Conservation (phyloP, 2,329 filamentous ascomycete species). For the Helotiales sp. region DNA sequence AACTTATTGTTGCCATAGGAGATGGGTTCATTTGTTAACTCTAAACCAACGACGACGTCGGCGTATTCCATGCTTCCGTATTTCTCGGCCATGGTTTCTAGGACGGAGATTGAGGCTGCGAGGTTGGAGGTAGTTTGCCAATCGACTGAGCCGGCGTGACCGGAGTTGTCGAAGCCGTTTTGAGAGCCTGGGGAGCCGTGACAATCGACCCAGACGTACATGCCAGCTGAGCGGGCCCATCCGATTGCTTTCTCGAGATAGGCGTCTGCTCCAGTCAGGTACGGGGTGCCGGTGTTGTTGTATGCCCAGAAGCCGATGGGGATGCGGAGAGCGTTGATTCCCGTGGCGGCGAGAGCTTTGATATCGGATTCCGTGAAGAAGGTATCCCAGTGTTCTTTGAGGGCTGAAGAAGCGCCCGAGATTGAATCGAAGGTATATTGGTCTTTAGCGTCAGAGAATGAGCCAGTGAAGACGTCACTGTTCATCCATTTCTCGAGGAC, state of each 20-base stretch:
- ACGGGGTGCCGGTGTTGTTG: constrained; percentile 49
- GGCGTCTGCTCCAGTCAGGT: constrained; percentile 45
- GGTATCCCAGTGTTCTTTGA: constrained; percentile 27
- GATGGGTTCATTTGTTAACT: constrained; percentile 43
- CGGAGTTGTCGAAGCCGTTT: constrained; percentile 62
- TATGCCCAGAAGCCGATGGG: constrained; percentile 59
- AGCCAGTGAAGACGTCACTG: constrained; percentile 34
- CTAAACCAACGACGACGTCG: constrained; percentile 41
- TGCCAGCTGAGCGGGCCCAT: constrained; percentile 49
- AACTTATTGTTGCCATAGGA: constrained; percentile 38
- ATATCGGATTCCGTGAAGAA: constrained; percentile 33
- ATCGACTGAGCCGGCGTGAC: constrained; percentile 43
- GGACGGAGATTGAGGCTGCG: constrained; percentile 36
- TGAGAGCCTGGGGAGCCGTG: constrained; percentile 55
- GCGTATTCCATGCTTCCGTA: constrained; percentile 40
- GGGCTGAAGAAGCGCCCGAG: constrained; percentile 31
- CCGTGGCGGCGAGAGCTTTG: constrained; percentile 46
- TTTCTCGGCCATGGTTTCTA: constrained; percentile 40
- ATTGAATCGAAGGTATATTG: constrained; percentile 41
- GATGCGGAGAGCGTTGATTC: constrained; percentile 56
- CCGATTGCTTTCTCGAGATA: constrained; percentile 54
- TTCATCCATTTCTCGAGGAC: constrained; percentile 44
- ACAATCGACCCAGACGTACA: constrained; percentile 55
- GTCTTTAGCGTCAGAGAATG: constrained; percentile 35
- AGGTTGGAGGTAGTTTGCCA: constrained; percentile 42